Evolutionary conservation across 805 yeast genomes (phyloP).

Genomic region (Pichia insulana): DNA sequence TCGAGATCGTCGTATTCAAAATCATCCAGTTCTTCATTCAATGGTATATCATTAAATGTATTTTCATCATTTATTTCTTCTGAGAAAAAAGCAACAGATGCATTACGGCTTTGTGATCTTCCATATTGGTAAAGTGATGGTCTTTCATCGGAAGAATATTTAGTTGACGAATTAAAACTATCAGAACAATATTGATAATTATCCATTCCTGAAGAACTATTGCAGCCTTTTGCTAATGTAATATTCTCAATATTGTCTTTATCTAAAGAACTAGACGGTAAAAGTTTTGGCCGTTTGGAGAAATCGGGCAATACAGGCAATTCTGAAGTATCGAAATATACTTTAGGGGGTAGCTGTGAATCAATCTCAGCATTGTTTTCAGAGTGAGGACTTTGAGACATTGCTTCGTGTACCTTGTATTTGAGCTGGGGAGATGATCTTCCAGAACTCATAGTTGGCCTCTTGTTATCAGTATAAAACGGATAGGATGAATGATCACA

Average conservation of each 20-base stretch:
- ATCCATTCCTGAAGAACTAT: too few species aligned
- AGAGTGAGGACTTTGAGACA: neutral
- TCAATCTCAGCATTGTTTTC: neutral
- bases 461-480: neutral
- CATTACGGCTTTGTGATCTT: slow-evolving; percentile 10
- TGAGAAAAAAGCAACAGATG: slow-evolving; percentile 22
- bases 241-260: neutral
- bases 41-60: slow-evolving; percentile 18
- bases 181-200: too few species aligned
- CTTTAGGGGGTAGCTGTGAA: neutral
- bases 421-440: neutral
- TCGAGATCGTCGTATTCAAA: slow-evolving; percentile 9
- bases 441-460: neutral
- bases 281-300: slow-evolving; percentile 5
- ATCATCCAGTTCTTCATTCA: slow-evolving; percentile 9
- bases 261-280: neutral
- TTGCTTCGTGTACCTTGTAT: slow-evolving; percentile 3
- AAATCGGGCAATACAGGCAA: slow-evolving; percentile 9
- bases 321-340: neutral
- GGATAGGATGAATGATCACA: too few species aligned
- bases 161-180: too few species aligned
- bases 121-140: neutral
- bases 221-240: too few species aligned
- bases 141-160: too few species aligned
- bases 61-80: slow-evolving; percentile 18